Evolutionary conservation across 2,329 filamentous ascomycete species (phyloP).

Genomic region (Verticillium zaregamsianum): DNA sequence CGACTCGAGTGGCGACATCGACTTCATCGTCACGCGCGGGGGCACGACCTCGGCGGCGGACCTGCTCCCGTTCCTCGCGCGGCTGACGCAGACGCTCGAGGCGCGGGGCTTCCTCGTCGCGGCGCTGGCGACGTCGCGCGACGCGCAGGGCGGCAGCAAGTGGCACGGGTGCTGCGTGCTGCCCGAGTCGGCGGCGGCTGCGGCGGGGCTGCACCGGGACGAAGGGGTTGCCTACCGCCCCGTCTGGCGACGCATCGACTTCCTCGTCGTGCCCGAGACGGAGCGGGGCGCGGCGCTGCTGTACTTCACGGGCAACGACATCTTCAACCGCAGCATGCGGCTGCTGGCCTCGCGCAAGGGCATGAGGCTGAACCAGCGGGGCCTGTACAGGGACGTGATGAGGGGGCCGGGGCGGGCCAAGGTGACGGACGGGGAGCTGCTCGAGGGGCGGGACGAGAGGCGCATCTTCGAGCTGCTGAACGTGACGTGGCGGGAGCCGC

Average conservation of each 20-base stretch:
- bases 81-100: slow-evolving; percentile 60
- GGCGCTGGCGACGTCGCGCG: slow-evolving; percentile 55
- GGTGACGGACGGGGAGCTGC: slow-evolving; percentile 61
- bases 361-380: slow-evolving; percentile 81
- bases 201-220: slow-evolving; percentile 13
- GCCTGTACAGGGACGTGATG: slow-evolving; percentile 69
- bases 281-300: slow-evolving; percentile 81
- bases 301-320: slow-evolving; percentile 95
- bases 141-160: slow-evolving; percentile 58
- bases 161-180: slow-evolving; percentile 85
- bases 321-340: slow-evolving; percentile 86
- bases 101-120: slow-evolving; percentile 62
- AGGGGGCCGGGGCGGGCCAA: slow-evolving; percentile 53
- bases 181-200: slow-evolving; percentile 36
- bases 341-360: slow-evolving; percentile 74
- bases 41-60: slow-evolving; percentile 48
- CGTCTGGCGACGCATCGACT: slow-evolving; percentile 77
- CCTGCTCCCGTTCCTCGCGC: slow-evolving; percentile 58
- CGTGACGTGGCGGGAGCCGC: slow-evolving; percentile 78
- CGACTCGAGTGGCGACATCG: slow-evolving; percentile 72
- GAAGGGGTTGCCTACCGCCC: slow-evolving; percentile 25
- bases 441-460: slow-evolving; percentile 73
- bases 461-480: slow-evolving; percentile 77
- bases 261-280: slow-evolving; percentile 74
- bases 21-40: slow-evolving; percentile 74